Conservation (phyloP, 306 rosid species). For the Trichosanthes truncata region DNA sequence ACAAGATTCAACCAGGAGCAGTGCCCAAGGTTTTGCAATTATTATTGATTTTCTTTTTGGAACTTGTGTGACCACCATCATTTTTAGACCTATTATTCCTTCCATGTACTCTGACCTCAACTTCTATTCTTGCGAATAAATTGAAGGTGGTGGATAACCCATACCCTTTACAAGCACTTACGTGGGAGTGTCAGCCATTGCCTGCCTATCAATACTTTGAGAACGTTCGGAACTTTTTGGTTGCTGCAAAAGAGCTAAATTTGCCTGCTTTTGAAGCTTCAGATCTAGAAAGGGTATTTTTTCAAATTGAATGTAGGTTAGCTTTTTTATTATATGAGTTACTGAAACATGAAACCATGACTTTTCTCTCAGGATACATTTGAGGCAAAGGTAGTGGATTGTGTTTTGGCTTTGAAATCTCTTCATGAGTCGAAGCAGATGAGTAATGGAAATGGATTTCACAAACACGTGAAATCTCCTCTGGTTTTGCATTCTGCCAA, state of each 20-base stretch:
- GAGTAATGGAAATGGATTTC: constrained; percentile 35
- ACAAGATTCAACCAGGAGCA: constrained; percentile 86
- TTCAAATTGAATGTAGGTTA: neutral
- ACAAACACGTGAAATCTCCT: constrained; percentile 58
- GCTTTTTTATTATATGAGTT: neutral
- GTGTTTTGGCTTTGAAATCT: constrained; percentile 65
- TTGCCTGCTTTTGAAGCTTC: constrained; percentile 89
- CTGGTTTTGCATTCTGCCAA: constrained; percentile 34
- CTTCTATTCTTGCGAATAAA: neutral
- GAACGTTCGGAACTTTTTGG: constrained; percentile 80
- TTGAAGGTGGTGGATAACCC: constrained; percentile 77
- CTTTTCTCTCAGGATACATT: constrained; percentile 50
- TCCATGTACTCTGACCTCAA: neutral
- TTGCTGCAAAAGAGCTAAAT: constrained; percentile 57
- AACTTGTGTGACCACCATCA: neutral
- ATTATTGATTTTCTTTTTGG: neutral
- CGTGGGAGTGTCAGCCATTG: constrained; percentile 67
- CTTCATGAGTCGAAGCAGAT: constrained; percentile 56
- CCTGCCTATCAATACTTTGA: constrained; percentile 96
- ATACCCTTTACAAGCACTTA: constrained; percentile 31
- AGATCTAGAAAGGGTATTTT: constrained; percentile 74
- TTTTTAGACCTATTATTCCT: neutral
- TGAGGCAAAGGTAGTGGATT: constrained; percentile 76
- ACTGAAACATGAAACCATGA: neutral
- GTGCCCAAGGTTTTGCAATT: constrained; percentile 56